A percentile compares a stretch with the other conserved stretches of the same genome.
These are phyloP conservation scores for Pleurotus ostreatus DNA, from an alignment of 768 basidiomycete genomes.

Conservation along the genomic window DNA sequence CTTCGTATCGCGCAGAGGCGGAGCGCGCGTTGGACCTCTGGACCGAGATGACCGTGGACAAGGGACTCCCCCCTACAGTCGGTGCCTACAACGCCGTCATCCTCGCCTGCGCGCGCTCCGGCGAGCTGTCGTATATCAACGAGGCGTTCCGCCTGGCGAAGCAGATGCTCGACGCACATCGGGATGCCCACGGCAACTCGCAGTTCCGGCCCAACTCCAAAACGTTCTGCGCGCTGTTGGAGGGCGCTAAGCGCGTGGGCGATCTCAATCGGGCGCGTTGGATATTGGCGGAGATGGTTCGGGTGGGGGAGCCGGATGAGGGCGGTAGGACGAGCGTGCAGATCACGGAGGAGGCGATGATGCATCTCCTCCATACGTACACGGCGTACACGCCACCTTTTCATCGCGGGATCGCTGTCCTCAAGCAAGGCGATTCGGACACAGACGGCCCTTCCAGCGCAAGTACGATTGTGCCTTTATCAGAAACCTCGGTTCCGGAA, in stretches of 20 bases:
- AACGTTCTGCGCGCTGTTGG: conserved; percentile 82
- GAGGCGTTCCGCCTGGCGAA: conserved; percentile 83
- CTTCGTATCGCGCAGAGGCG: conserved; percentile 61
- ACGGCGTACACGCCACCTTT: conserved; percentile 76
- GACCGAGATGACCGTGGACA: conserved; percentile 85
- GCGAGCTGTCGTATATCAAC: conserved; percentile 57
- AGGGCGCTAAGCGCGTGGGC: conserved; percentile 84
- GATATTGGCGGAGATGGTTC: conserved; percentile 85
- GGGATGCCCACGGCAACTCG: conserved; percentile 57
- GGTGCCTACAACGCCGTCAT: conserved; percentile 82
- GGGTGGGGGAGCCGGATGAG: conserved; percentile 10
- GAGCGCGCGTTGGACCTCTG: conserved; percentile 92
- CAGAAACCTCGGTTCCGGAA: conserved; percentile 7
- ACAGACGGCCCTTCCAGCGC: not conserved
- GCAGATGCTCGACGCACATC: conserved; percentile 80
- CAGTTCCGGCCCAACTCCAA: conserved; percentile 56
- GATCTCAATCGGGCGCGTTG: conserved; percentile 82
- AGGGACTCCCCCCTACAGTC: conserved; percentile 54
- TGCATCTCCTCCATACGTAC: conserved; percentile 85
- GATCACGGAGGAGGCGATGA: conserved; percentile 69
- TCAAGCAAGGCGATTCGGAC: conserved; percentile 26
- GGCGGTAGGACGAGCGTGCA: conserved; percentile 22
- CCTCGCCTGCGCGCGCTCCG: conserved; percentile 70
- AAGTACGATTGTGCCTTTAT: not conserved
- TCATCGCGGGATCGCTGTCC: conserved; percentile 41